Percentiles rank a stretch among this genome's conserved stretches.
These are phyloP conservation scores for Vaccinium vitisidaea DNA, from an alignment of 148 eudicot species.

Conservation along the genomic window DNA sequence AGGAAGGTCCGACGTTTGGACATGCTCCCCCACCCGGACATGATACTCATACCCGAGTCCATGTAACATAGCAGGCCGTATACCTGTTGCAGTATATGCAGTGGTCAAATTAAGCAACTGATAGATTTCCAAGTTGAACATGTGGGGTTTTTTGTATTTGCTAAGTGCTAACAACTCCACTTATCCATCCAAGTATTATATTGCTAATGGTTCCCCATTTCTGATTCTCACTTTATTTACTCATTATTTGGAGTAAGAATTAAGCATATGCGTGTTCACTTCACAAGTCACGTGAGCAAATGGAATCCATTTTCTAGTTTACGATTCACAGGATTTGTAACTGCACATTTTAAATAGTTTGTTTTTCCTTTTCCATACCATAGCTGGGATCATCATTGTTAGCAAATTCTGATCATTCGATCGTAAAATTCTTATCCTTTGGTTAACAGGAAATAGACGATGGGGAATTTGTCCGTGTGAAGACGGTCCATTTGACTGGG, in stretches of 20 bases:
- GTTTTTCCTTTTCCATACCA: not conserved
- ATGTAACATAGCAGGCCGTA: no score
- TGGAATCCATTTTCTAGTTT: not conserved
- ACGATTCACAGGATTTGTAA: not conserved
- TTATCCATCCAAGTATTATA: not conserved
- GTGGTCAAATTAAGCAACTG: not conserved
- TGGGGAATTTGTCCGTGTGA: conserved; percentile 82
- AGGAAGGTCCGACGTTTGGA: no score
- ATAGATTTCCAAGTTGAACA: not conserved
- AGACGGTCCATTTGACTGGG: conserved; percentile 77
- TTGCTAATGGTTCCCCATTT: not conserved
- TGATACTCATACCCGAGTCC: no score
- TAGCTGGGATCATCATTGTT: not conserved
- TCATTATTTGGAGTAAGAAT: not conserved
- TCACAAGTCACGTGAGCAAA: not conserved
- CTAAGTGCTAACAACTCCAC: not conserved
- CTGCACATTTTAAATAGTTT: not conserved
- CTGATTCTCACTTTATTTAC: not conserved
- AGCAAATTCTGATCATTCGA: not conserved
- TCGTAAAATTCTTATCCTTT: not conserved
- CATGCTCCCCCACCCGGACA: no score
- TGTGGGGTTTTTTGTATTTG: not conserved
- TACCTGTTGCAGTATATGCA: not conserved
- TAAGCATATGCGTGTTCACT: not conserved
- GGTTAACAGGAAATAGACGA: conserved; percentile 59